Conservation (phyloP, 208 protist genomes). For the Wallacemonas collosoma region DNA sequence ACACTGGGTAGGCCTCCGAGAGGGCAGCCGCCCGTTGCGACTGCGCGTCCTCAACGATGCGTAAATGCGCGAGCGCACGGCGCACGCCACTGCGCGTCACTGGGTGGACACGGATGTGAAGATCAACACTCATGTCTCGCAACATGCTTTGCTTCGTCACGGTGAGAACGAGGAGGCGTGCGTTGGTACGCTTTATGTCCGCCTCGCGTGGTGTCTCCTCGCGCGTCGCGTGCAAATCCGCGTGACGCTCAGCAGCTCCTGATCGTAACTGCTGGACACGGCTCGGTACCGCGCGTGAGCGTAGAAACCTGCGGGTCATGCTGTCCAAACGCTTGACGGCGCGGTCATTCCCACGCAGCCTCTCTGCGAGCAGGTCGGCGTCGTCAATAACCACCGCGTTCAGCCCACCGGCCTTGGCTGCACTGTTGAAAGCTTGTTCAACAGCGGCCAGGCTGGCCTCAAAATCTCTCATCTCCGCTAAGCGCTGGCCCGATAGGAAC, state of each 20-base stretch:
- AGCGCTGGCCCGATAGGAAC: slow-evolving; percentile 38
- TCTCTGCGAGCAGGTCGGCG: slow-evolving; percentile 84
- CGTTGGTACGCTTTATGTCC: background rate
- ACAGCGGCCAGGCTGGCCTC: background rate
- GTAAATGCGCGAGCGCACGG: slow-evolving; percentile 35
- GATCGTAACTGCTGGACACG: no score
- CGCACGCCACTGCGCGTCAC: slow-evolving; percentile 26
- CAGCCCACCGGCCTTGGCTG: slow-evolving; percentile 3
- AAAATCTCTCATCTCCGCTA: slow-evolving; percentile 35
- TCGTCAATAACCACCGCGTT: slow-evolving; percentile 96
- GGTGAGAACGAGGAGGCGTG: slow-evolving; percentile 7
- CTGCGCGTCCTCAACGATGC: slow-evolving; percentile 23
- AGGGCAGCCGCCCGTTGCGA: slow-evolving; percentile 7
- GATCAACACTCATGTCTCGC: background rate
- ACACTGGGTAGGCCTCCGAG: slow-evolving; percentile 42
- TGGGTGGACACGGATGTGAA: background rate
- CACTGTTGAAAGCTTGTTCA: background rate
- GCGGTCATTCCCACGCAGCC: slow-evolving; percentile 18
- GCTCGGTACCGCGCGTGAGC: slow-evolving; percentile 3
- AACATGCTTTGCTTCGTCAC: background rate
- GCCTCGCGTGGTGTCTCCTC: background rate
- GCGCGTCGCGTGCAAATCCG: background rate
- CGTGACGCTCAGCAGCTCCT: background rate
- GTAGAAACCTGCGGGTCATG: slow-evolving; percentile 40
- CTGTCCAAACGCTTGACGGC: slow-evolving; percentile 21